Evolutionary conservation across 768 basidiomycete genomes (phyloP).

Genomic region (Leccinum variicolor): DNA sequence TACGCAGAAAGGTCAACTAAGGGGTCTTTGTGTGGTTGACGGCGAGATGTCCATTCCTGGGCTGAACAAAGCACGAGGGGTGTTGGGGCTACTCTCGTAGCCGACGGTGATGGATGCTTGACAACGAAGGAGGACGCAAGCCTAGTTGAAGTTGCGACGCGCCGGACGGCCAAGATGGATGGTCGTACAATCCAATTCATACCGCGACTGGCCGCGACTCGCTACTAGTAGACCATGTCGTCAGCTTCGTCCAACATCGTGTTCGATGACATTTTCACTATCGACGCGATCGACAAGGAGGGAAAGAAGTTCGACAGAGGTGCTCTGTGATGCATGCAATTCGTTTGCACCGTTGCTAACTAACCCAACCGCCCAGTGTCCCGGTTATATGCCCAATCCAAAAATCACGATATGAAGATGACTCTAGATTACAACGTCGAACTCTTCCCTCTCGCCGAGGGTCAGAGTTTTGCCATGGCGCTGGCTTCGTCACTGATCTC

Average conservation of each 20-base stretch:
- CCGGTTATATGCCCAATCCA: slow-evolving; percentile 82
- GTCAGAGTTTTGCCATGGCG: slow-evolving; percentile 78
- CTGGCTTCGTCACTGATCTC: slow-evolving; percentile 78
- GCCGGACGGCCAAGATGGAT: background rate
- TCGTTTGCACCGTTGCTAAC: slow-evolving; percentile 4
- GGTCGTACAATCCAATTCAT: background rate
- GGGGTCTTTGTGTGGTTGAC: slow-evolving; percentile 10
- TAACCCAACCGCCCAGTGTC: slow-evolving; percentile 61
- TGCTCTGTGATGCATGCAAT: slow-evolving; percentile 26
- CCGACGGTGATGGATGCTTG: slow-evolving; percentile 33
- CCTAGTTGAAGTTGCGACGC: background rate
- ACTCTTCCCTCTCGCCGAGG: slow-evolving; percentile 68
- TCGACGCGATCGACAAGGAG: slow-evolving; percentile 81
- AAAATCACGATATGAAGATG: slow-evolving; percentile 89
- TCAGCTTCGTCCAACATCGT: slow-evolving; percentile 69
- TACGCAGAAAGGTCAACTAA: slow-evolving; percentile 26
- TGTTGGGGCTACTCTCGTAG: slow-evolving; percentile 48
- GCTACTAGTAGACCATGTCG: slow-evolving; percentile 39
- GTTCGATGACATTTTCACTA: slow-evolving; percentile 92
- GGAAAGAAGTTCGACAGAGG: slow-evolving; percentile 99
- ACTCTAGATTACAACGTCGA: slow-evolving; percentile 95
- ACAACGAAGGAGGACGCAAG: slow-evolving; percentile 34
- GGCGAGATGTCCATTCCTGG: slow-evolving; percentile 40
- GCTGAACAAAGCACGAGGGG: slow-evolving; percentile 53
- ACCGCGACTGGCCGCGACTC: background rate